Conservation (phyloP, 1,284 basidiomycete species). For the Sporisorium exsertum region DNA sequence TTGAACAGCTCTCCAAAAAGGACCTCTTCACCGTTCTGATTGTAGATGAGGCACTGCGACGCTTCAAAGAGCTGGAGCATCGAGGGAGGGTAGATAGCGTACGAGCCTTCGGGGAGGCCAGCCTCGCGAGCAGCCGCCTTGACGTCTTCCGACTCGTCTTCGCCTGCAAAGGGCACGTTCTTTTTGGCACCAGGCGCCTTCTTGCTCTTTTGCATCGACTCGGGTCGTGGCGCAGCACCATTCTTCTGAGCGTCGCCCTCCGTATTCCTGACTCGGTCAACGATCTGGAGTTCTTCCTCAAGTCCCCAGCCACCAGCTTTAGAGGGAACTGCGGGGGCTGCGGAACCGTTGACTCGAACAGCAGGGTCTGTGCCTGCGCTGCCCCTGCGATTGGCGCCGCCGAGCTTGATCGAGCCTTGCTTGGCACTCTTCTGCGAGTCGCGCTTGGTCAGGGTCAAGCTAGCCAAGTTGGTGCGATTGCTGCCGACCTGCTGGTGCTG, state of each 20-base stretch:
- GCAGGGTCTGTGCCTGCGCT: conserved; percentile 4
- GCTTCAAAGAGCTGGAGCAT: conserved; percentile 74
- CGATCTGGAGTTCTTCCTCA: conserved; percentile 43
- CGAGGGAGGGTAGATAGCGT: conserved; percentile 58
- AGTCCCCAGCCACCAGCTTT: conserved; percentile 34
- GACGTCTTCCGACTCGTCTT: conserved; percentile 47
- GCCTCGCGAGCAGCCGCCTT: conserved; percentile 47
- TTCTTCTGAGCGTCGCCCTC: conserved; percentile 1
- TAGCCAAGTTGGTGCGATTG: not conserved
- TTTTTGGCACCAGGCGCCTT: conserved; percentile 23
- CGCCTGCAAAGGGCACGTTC: conserved; percentile 26
- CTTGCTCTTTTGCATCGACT: conserved; percentile 36
- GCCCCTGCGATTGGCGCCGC: conserved; percentile 12
- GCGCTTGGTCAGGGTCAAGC: conserved; percentile 5
- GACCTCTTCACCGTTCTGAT: conserved; percentile 77
- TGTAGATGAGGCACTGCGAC: conserved; percentile 76
- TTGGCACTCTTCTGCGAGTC: conserved; percentile 15
- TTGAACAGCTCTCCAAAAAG: conserved; percentile 81
- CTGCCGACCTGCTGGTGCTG: conserved; percentile 20
- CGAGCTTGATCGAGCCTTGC: conserved; percentile 9
- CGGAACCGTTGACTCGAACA: not conserved
- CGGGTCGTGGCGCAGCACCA: conserved; percentile 11
- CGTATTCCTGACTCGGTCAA: conserved; percentile 24
- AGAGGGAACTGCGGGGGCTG: not conserved
- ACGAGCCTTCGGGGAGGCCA: conserved; percentile 53